Conservation (phyloP, 2,329 filamentous ascomycete species). For the Colletotrichum cordylinicola region DNA sequence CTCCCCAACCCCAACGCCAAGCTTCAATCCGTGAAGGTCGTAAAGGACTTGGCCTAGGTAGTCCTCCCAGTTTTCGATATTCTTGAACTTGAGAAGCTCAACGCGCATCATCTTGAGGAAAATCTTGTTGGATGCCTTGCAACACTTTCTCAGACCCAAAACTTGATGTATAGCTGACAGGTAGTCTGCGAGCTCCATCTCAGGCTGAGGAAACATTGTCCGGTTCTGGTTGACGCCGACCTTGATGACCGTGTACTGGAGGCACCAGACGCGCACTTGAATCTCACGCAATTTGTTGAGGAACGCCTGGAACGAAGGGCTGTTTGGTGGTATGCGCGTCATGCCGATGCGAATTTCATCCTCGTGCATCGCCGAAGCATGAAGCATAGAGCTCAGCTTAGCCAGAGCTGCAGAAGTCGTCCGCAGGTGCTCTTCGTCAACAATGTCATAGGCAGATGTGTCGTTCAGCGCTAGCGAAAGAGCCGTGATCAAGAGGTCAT, state of each 20-base stretch:
- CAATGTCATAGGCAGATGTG: constrained; percentile 76
- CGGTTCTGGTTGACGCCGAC: constrained; percentile 74
- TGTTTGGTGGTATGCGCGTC: constrained; percentile 61
- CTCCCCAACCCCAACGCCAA: constrained; percentile 70
- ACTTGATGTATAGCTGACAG: constrained; percentile 84
- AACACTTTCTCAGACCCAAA: constrained; percentile 83
- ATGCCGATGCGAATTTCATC: constrained; percentile 85
- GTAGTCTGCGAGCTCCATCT: constrained; percentile 79
- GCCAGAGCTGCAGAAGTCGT: constrained; percentile 75
- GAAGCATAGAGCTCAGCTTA: constrained; percentile 75
- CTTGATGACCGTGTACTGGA: constrained; percentile 82
- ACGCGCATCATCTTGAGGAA: constrained; percentile 90
- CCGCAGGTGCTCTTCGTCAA: constrained; percentile 80
- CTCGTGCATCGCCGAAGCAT: constrained; percentile 81
- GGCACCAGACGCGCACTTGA: constrained; percentile 85
- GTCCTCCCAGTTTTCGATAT: constrained; percentile 82
- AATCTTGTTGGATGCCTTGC: constrained; percentile 83
- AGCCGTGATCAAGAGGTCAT: constrained; percentile 76
- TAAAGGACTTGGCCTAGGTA: constrained; percentile 87
- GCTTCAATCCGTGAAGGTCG: constrained; percentile 82
- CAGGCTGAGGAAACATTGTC: constrained; percentile 67
- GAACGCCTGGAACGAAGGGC: constrained; percentile 61
- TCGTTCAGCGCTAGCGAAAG: constrained; percentile 74
- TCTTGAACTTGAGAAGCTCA: constrained; percentile 78
- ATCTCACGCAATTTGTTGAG: constrained; percentile 82